Base-by-base conservation (phyloP, 257 asterid species). In the Linaria vulgaris region DNA sequence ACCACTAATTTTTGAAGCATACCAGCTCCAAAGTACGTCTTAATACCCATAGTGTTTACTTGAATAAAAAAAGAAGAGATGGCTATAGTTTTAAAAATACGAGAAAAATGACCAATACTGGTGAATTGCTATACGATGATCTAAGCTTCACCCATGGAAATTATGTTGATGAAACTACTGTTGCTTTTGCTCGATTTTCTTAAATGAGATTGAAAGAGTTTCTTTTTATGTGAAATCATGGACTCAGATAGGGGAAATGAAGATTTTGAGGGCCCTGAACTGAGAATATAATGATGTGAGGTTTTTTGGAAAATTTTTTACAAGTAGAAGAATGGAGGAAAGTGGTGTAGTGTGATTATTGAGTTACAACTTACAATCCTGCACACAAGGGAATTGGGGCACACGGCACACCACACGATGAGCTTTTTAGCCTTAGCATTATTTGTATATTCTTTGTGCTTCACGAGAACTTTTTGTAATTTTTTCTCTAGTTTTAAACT, bases 261-360 rank as follows among this genome's bases (percentile, higher is more conserved):
- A 59, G 75, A 52, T 74, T 69, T 74, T 64, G 66, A 58, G 72
- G 75, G 72, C 60, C 74, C 71, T 49, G 49, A 44, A 44, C 13
- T 44, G 49, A 19, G 15, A 19, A 44, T 4, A 44, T 1, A 44
- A 5, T 56, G 47, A 14, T 21, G 27, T 49, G 56, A 59, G 39
- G 4, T 45, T 64, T 44, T 44, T 44, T 44, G 6, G 46, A 27
- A 46, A 58, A 49, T 59, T 24, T 51, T 67, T 14, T 34, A 51
- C 34, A 30, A 6, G 43, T 46, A 20, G 43, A 14, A 24, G 19
- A 63, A 13, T 47, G 49, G 14, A 1, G 48, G 21, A 52, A 41
- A 49, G 4, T 47, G 20, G 30, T 8, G 25, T 44, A 44, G 49
- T 44, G 24, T 55, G 46, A 45, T 27, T n/a, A n/a, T 17, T 48